A percentile compares a stretch with the other conserved stretches of the same genome.
Conservation (phyloP, 768 basidiomycete species). For the Termitomyces sp. region DNA sequence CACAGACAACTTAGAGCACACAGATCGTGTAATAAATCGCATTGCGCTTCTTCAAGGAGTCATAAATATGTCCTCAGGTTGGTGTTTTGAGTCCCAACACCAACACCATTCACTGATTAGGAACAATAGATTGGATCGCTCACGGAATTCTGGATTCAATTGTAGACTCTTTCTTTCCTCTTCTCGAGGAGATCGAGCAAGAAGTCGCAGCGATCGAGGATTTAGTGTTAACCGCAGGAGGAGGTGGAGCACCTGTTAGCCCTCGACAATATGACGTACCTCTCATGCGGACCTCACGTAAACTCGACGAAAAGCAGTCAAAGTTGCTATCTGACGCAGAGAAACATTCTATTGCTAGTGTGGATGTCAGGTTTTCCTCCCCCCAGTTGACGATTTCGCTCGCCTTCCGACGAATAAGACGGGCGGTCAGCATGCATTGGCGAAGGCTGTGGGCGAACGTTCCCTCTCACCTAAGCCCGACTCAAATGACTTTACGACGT, state of each 20-base stretch:
- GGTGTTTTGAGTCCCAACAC: conserved; percentile 14
- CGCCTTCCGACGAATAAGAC: conserved; percentile 33
- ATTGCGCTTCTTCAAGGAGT: conserved; percentile 62
- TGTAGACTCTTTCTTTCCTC: conserved; percentile 90
- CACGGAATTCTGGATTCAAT: conserved; percentile 91
- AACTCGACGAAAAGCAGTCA: not conserved
- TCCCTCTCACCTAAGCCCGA: conserved; percentile 26
- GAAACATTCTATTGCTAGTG: conserved; percentile 18
- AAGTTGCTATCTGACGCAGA: not conserved
- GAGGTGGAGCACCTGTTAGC: not conserved
- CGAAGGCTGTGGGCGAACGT: conserved; percentile 12
- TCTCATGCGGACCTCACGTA: not conserved
- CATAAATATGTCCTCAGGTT: conserved; percentile 71
- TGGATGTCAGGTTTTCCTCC: conserved; percentile 28
- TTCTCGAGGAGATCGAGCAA: conserved; percentile 74
- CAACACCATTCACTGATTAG: not conserved
- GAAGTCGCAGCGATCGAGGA: conserved; percentile 80
- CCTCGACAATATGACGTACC: not conserved
- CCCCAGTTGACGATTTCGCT: conserved; percentile 33
- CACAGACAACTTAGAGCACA: conserved; percentile 54
- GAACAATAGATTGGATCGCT: conserved; percentile 80
- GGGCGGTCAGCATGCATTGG: conserved; percentile 27
- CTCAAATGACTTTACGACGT: conserved; percentile 56
- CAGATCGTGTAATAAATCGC: conserved; percentile 68
- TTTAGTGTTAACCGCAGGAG: conserved; percentile 46